Evolutionary conservation across 768 basidiomycete genomes (phyloP).

Genomic region (Phylloporus sp.): DNA sequence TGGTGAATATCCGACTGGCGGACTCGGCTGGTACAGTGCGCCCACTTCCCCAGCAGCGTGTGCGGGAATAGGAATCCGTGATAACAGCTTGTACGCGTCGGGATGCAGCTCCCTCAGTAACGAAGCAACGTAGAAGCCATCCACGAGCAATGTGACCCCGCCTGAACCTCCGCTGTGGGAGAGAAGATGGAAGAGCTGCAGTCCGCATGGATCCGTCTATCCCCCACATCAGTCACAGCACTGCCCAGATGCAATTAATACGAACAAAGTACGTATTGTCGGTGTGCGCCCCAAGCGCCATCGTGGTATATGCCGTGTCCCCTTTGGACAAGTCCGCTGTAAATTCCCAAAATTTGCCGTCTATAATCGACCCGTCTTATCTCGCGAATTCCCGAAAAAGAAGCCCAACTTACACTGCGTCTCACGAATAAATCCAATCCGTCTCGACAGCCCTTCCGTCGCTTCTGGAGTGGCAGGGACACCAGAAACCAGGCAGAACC

Average conservation of each 20-base stretch:
- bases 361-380: constrained; percentile 47
- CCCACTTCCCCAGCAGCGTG: constrained; percentile 84
- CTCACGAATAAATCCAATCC: constrained; percentile 86
- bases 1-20: constrained; percentile 62
- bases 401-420: constrained; percentile 54
- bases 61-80: constrained; percentile 64
- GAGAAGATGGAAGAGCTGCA: constrained; percentile 93
- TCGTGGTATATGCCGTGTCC: constrained; percentile 90
- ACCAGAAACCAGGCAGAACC: constrained; percentile 82
- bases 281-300: constrained; percentile 84
- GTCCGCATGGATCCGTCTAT: constrained; percentile 90
- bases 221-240: constrained; percentile 11
- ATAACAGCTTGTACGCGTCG: constrained; percentile 63
- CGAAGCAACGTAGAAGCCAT: constrained; percentile 90
- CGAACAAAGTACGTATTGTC: constrained; percentile 57
- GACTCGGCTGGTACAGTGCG: constrained; percentile 54
- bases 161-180: constrained; percentile 79
- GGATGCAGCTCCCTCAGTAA: constrained; percentile 73
- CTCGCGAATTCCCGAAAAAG: background rate
- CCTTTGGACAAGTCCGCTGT: constrained; percentile 87
- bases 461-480: constrained; percentile 79
- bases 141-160: constrained; percentile 88
- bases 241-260: constrained; percentile 1
- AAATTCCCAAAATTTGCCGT: constrained; percentile 97
- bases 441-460: constrained; percentile 71